Conservation (phyloP, 352 stramenopile species). For the Discostella stelligera region DNA sequence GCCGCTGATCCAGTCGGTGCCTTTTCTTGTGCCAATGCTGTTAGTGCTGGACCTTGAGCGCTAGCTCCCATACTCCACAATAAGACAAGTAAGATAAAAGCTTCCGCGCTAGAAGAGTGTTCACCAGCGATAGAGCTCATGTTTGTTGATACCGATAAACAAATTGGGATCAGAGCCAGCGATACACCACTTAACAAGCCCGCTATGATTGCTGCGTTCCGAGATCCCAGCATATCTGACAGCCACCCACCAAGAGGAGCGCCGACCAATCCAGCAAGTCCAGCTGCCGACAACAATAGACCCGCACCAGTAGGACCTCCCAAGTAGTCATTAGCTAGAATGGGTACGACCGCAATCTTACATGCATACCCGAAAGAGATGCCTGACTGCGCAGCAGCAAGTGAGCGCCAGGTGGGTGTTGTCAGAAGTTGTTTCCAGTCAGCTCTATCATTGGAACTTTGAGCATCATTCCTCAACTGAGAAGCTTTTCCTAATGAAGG, state of each 20-base stretch:
- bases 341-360: conserved; percentile 75
- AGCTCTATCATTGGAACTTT: conserved; percentile 6
- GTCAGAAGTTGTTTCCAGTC: conserved; percentile 47
- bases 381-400: conserved; percentile 62
- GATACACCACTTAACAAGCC: conserved; percentile 49
- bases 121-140: background rate
- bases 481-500: no score
- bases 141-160: conserved; percentile 23
- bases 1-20: conserved; percentile 55
- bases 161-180: conserved; percentile 57
- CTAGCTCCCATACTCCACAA: conserved; percentile 61
- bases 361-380: conserved; percentile 70
- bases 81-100: conserved; percentile 63
- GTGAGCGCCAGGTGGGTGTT: conserved; percentile 56
- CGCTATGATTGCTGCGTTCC: conserved; percentile 39
- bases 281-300: conserved; percentile 64
- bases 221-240: conserved; percentile 50
- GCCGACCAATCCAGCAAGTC: conserved; percentile 58
- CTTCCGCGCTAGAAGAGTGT: conserved; percentile 12
- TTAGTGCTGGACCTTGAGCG: conserved; percentile 68
- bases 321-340: conserved; percentile 56
- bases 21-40: conserved; percentile 66
- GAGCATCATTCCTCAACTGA: background rate
- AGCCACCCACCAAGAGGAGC: conserved; percentile 66
- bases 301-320: conserved; percentile 64